Conservation (phyloP, 2,329 filamentous ascomycete genomes). For the Helotiales sp. region DNA sequence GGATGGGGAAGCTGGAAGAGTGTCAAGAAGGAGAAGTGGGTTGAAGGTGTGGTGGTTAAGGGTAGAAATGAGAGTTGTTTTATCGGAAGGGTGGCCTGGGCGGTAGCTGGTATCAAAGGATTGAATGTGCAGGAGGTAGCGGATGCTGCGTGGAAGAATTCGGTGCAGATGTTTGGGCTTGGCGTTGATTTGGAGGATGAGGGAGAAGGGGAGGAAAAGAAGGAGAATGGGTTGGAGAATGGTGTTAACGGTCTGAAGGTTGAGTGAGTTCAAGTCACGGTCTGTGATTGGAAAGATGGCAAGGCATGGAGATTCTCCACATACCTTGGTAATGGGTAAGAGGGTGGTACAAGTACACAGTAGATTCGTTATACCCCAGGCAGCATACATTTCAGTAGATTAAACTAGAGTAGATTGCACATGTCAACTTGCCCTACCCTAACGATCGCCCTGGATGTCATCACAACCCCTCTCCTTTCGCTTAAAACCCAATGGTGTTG, state of each 20-base stretch:
- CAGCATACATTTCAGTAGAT: no score
- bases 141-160: conserved; percentile 86
- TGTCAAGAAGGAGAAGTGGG: conserved; percentile 97
- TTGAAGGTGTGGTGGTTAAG: conserved; percentile 86
- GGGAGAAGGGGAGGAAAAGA: neutral
- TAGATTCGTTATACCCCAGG: no score
- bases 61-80: conserved; percentile 91
- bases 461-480: no score
- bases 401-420: no score
- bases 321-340: no score
- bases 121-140: conserved; percentile 80
- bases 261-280: neutral
- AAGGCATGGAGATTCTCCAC: no score
- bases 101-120: conserved; percentile 85
- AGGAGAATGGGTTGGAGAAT: neutral
- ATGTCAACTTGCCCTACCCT: no score
- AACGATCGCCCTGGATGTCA: no score
- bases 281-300: no score
- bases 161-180: conserved; percentile 77
- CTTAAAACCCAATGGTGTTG: no score
- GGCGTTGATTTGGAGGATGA: conserved; percentile 44
- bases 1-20: conserved; percentile 67
- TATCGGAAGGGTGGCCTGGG: conserved; percentile 85
- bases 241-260: neutral
- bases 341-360: no score